Evolutionary conservation across 1,139 yeast genomes (phyloP).

Genomic region (Candida dubliniensis): DNA sequence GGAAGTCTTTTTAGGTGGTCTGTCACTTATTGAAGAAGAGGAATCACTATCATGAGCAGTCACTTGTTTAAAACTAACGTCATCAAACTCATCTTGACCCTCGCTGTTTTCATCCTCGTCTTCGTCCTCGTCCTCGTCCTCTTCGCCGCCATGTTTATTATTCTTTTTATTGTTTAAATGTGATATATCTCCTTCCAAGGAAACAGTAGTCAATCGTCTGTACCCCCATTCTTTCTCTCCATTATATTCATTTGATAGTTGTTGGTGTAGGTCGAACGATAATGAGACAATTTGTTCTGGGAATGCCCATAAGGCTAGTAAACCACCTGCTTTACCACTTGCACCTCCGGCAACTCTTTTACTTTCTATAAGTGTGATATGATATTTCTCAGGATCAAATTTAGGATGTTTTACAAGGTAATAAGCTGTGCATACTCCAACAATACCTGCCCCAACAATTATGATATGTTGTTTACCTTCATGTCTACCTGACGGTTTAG

Average conservation of each 20-base stretch:
- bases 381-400: conserved; percentile 69
- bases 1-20: conserved; percentile 39
- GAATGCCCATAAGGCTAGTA: conserved; percentile 93
- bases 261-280: conserved; percentile 82
- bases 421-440: conserved; percentile 94
- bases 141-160: conserved; percentile 16
- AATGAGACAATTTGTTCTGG: conserved; percentile 93
- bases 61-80: conserved; percentile 14
- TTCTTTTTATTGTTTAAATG: conserved; percentile 20
- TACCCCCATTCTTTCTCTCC: conserved; percentile 93
- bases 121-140: conserved; percentile 11
- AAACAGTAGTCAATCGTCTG: conserved; percentile 81
- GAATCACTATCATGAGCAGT: conserved; percentile 21
- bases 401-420: conserved; percentile 80
- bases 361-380: conserved; percentile 86
- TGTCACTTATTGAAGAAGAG: conserved; percentile 23
- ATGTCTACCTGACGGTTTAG: conserved; percentile 55
- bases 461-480: conserved; percentile 67
- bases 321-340: conserved; percentile 95
- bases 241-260: conserved; percentile 70
- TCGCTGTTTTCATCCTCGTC: conserved; percentile 8
- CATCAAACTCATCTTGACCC: conserved; percentile 4
- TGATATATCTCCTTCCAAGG: conserved; percentile 79
- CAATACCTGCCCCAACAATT: conserved; percentile 91
- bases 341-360: conserved; percentile 97